Conservation (phyloP, 2,329 filamentous ascomycete genomes). For the Canariomyces notabilis region DNA sequence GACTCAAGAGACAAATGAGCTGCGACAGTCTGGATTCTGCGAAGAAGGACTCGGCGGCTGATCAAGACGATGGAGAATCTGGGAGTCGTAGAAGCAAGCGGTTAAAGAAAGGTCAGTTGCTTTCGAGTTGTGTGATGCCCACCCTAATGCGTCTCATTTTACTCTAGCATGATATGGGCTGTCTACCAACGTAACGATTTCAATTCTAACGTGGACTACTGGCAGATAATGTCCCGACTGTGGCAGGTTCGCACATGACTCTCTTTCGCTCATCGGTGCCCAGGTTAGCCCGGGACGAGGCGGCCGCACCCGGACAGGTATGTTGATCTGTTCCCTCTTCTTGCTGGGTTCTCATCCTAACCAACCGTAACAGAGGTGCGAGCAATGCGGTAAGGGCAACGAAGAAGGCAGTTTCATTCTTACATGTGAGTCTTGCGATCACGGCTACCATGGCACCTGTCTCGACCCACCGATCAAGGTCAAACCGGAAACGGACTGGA, state of each 20-base stretch:
- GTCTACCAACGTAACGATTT: slow-evolving; percentile 15
- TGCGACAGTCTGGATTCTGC: slow-evolving; percentile 47
- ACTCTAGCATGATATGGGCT: no score
- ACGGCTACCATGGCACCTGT: slow-evolving; percentile 80
- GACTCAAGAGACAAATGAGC: slow-evolving; percentile 74
- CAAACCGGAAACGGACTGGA: slow-evolving; percentile 85
- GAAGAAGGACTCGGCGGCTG: slow-evolving; percentile 43
- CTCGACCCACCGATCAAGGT: slow-evolving; percentile 78
- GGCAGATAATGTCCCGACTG: slow-evolving; percentile 66
- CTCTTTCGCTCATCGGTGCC: slow-evolving; percentile 79
- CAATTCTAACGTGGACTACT: slow-evolving; percentile 33
- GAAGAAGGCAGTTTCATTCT: slow-evolving; percentile 68
- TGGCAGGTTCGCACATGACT: slow-evolving; percentile 96
- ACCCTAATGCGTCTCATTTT: no score
- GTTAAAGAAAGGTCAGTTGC: slow-evolving; percentile 70
- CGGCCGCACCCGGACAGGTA: slow-evolving; percentile 41
- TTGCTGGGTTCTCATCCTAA: slow-evolving; percentile 1
- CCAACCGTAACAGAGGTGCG: slow-evolving; percentile 62
- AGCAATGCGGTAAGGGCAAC: slow-evolving; percentile 69
- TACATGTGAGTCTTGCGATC: slow-evolving; percentile 86
- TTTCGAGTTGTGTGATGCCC: slow-evolving; percentile 7
- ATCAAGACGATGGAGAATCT: slow-evolving; percentile 57
- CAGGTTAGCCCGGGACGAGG: slow-evolving; percentile 54
- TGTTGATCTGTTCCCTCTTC: slow-evolving; percentile 6
- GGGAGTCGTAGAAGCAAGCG: slow-evolving; percentile 84